Percentiles rank a stretch among this genome's conserved stretches.
Conservation (phyloP, 148 eudicot species). For the Rhododendron kiyosumense region DNA sequence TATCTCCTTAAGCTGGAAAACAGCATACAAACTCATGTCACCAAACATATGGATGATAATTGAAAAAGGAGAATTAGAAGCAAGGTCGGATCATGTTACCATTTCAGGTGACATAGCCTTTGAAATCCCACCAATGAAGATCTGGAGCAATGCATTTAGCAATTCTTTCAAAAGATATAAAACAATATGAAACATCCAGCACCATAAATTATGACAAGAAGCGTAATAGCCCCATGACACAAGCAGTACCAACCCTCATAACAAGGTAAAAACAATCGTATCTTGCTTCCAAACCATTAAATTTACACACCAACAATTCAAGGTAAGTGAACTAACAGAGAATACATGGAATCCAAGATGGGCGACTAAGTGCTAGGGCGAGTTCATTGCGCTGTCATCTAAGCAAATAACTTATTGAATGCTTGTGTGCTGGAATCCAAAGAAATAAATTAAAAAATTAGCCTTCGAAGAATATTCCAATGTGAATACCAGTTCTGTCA, state of each 20-base stretch:
- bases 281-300: background rate
- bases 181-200: background rate
- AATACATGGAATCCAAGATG: background rate
- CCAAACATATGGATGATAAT: background rate
- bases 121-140: conserved; percentile 86
- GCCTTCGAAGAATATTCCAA: background rate
- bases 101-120: conserved; percentile 66
- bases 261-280: background rate
- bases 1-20: conserved; percentile 71
- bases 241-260: background rate
- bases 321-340: background rate
- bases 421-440: no score
- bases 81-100: conserved; percentile 40
- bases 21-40: conserved; percentile 4
- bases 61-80: conserved; percentile 1
- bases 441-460: background rate
- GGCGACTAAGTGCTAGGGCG: background rate
- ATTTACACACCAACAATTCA: background rate
- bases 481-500: background rate
- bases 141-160: conserved; percentile 42
- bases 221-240: background rate
- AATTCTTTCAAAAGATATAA: conserved; percentile 8
- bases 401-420: background rate
- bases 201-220: background rate
- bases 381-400: background rate